Evolutionary conservation across 2,329 filamentous ascomycete species (phyloP).

Genomic region (Ophiocordyceps polyrhachis-furcata): DNA sequence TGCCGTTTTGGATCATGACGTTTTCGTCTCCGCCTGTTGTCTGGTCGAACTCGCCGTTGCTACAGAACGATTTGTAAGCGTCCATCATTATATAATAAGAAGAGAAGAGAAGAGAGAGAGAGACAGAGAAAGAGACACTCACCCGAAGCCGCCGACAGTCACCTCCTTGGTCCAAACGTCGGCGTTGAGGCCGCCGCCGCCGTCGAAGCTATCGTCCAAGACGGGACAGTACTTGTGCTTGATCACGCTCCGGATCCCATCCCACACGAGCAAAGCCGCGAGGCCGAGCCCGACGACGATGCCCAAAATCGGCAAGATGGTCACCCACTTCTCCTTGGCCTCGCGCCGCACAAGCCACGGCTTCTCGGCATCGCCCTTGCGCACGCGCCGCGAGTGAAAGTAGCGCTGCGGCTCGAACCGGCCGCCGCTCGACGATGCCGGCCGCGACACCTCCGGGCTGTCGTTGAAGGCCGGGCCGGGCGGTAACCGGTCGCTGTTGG

Average conservation of each 20-base stretch:
- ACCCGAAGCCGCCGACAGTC: constrained; percentile 60
- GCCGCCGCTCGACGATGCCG: constrained; percentile 26
- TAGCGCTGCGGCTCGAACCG: constrained; percentile 32
- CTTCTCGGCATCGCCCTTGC: constrained; percentile 55
- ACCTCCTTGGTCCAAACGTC: constrained; percentile 58
- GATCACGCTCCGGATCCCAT: constrained; percentile 52
- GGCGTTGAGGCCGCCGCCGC: constrained; percentile 34
- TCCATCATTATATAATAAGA: too few species aligned
- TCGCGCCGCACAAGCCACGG: constrained; percentile 60
- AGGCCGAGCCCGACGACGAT: constrained; percentile 49
- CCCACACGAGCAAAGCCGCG: constrained; percentile 55
- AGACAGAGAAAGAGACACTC: too few species aligned
- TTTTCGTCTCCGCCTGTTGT: constrained; percentile 59
- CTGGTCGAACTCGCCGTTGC: constrained; percentile 66
- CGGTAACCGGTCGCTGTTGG: constrained; percentile 19
- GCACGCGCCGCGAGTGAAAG: constrained; percentile 56
- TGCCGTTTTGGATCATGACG: constrained; percentile 49
- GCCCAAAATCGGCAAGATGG: constrained; percentile 57
- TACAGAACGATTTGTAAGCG: too few species aligned
- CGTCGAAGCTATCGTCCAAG: constrained; percentile 45
- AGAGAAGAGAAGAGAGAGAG: too few species aligned
- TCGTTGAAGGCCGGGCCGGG: constrained; percentile 23
- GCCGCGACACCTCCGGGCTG: constrained; percentile 25
- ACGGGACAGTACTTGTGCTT: constrained; percentile 57
- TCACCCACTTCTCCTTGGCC: constrained; percentile 72